Conservation (phyloP, 2,329 filamentous ascomycete species). For the Pseudogymnoascus sp. region DNA sequence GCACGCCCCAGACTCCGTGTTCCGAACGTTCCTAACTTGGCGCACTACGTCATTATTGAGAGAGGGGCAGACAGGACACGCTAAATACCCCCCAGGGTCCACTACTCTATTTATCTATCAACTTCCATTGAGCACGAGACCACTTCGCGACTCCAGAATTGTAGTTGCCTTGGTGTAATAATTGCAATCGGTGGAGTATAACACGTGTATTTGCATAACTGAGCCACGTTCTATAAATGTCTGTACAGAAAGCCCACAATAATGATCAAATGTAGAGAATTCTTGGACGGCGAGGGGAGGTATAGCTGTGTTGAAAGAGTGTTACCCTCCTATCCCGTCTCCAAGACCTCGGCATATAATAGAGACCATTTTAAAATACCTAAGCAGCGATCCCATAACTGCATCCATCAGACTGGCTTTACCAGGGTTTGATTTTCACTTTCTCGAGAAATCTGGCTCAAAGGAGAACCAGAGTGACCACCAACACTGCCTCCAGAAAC, state of each 20-base stretch:
- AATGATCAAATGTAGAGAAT: neutral
- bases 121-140: slow-evolving; percentile 3
- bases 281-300: neutral
- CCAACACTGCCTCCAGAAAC: slow-evolving; percentile 1
- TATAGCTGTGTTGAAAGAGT: neutral
- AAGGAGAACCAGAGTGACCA: neutral
- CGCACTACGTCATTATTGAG: slow-evolving; percentile 1
- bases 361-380: neutral
- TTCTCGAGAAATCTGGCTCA: neutral
- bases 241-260: slow-evolving; percentile 4
- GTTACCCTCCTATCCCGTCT: neutral
- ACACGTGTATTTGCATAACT: neutral
- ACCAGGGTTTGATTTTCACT: neutral
- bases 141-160: neutral
- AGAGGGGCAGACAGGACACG: neutral
- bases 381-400: neutral
- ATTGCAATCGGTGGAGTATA: slow-evolving; percentile 6
- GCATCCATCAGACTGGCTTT: neutral
- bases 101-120: slow-evolving; percentile 4
- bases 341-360: neutral
- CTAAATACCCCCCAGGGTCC: neutral
- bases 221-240: slow-evolving; percentile 5
- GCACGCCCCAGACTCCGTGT: neutral
- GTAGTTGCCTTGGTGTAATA: neutral
- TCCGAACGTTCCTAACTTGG: slow-evolving; percentile 3